A percentile compares a stretch with the other conserved stretches of the same genome.
These are phyloP conservation scores for Botrytis hyacinthi DNA, from an alignment of 2,329 filamentous ascomycete genomes.

Conservation along the genomic window DNA sequence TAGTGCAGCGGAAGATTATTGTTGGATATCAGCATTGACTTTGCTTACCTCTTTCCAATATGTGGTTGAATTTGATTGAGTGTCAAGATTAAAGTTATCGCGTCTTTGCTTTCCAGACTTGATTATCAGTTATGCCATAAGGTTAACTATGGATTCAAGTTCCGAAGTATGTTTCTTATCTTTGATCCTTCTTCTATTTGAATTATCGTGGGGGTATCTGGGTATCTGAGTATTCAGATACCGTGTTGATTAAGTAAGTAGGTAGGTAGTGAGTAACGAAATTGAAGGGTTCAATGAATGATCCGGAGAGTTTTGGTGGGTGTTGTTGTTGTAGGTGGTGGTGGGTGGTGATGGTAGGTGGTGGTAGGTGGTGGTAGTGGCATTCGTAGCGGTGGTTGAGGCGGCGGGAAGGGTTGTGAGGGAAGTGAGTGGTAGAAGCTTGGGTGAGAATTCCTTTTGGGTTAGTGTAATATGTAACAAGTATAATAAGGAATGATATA, in stretches of 20 bases:
- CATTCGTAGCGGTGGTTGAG: neutral
- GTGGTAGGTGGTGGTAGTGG: neutral
- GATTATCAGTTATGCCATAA: neutral
- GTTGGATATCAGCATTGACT: neutral
- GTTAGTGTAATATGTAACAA: neutral
- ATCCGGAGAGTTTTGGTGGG: neutral
- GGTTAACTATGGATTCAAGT: neutral
- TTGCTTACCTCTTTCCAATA: neutral
- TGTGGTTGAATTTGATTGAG: constrained; percentile 11
- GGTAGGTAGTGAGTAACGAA: neutral
- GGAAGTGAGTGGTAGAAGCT: neutral
- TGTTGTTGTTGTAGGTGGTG: too few relatives aligned
- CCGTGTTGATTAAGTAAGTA: neutral
- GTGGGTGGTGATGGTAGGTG: neutral
- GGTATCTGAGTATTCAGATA: neutral
- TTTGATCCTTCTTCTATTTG: neutral
- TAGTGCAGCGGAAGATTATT: neutral
- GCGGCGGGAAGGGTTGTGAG: neutral
- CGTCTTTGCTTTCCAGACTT: neutral
- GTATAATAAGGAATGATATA: neutral
- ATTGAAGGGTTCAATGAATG: neutral
- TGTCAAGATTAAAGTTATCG: neutral
- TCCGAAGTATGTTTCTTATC: neutral
- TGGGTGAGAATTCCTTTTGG: neutral
- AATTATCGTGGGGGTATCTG: neutral